Conservation (phyloP, 176 grass and related monocot genomes). For the Thinopyrum elongatum region DNA sequence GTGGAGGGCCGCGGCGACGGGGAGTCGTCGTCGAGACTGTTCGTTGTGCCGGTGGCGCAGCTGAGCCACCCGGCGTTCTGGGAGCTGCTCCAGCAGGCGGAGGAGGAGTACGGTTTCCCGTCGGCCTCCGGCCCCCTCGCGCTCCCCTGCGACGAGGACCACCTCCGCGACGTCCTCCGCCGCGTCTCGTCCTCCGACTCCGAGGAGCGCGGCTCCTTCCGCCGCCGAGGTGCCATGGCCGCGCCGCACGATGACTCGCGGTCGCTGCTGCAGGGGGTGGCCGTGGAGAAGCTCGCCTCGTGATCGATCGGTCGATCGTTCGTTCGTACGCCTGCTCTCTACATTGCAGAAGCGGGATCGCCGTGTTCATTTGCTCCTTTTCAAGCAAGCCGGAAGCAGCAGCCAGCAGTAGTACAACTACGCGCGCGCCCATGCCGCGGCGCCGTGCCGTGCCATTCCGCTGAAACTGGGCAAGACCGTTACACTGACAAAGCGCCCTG, state of each 20-base stretch:
- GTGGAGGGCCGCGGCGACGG: background rate
- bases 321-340: too few relatives aligned
- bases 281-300: background rate
- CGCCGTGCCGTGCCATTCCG: too few relatives aligned
- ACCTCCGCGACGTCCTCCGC: constrained; percentile 40
- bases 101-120: constrained; percentile 49
- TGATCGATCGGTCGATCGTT: background rate
- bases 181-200: background rate
- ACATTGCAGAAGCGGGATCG: too few relatives aligned
- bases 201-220: background rate
- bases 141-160: constrained; percentile 48
- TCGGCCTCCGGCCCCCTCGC: constrained; percentile 12
- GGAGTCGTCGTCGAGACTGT: background rate
- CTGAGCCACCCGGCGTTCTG: constrained; percentile 35
- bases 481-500: too few relatives aligned
- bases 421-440: too few relatives aligned
- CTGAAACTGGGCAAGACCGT: too few relatives aligned
- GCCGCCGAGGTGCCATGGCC: background rate
- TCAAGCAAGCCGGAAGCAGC: too few relatives aligned
- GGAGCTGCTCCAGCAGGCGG: constrained; percentile 39
- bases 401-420: too few relatives aligned
- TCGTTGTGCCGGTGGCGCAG: background rate
- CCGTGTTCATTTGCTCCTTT: too few relatives aligned
- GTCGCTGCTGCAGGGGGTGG: background rate
- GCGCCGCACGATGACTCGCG: background rate